phyloP scores from a whole-genome alignment of 345 rosid species.

The Geranium brycei region DNA sequence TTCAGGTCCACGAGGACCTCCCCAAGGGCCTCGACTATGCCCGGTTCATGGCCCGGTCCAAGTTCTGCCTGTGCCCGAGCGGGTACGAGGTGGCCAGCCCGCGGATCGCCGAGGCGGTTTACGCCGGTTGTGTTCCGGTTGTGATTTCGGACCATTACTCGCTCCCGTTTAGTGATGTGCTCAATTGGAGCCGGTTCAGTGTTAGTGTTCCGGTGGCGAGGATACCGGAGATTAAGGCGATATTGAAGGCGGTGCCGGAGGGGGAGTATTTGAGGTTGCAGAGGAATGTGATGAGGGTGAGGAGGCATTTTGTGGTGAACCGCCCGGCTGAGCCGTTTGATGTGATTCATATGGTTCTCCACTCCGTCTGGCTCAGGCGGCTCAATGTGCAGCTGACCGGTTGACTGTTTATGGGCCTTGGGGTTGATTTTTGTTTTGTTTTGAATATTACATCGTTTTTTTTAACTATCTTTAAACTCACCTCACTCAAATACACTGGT shows the following conservation, averaged over 20 bases:
- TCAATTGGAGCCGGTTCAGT: conserved; percentile 30
- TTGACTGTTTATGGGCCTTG: not conserved
- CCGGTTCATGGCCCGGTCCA: conserved; percentile 18
- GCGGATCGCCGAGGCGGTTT: conserved; percentile 25
- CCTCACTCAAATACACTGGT: too few species aligned
- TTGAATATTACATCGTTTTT: too few species aligned
- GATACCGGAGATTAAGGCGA: conserved; percentile 26
- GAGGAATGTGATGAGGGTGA: conserved; percentile 20
- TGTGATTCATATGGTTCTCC: conserved; percentile 34
- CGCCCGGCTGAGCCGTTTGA: conserved; percentile 32
- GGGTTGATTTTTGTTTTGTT: too few species aligned
- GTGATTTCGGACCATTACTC: conserved; percentile 26
- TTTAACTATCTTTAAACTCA: too few species aligned
- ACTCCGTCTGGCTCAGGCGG: conserved; percentile 41
- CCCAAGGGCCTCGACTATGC: conserved; percentile 25
- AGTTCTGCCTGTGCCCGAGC: conserved; percentile 40
- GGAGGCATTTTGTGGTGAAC: conserved; percentile 30
- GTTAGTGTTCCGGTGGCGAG: conserved; percentile 19
- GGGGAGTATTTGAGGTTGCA: conserved; percentile 23
- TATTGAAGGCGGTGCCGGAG: conserved; percentile 14
- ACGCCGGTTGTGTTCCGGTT: conserved; percentile 35
- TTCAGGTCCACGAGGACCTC: conserved; percentile 23
- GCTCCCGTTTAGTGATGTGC: conserved; percentile 33
- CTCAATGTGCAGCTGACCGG: conserved; percentile 17
- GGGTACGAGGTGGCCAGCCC: conserved; percentile 44